Evolutionary conservation across 352 stramenopile species (phyloP).

Genomic region (Globisporangium alternatum): DNA sequence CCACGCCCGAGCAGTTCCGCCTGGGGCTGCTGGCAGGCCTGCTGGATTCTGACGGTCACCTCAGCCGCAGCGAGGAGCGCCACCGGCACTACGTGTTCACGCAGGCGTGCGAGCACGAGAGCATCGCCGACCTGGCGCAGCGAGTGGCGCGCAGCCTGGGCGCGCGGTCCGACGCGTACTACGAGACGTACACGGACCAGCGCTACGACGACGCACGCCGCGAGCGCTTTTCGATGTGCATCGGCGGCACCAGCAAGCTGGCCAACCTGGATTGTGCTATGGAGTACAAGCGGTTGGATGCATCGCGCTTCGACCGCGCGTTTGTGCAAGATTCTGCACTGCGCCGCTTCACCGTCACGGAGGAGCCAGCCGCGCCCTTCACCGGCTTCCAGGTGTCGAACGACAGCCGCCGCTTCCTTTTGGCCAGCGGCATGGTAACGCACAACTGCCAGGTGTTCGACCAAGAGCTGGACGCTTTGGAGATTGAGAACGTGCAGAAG

Average conservation of each 20-base stretch:
- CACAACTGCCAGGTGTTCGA: slow-evolving; percentile 95
- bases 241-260: slow-evolving; percentile 5
- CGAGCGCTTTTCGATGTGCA: slow-evolving; percentile 9
- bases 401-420: slow-evolving; percentile 20
- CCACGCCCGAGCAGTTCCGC: slow-evolving; percentile 9
- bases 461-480: slow-evolving; percentile 98
- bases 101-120: slow-evolving; percentile 8
- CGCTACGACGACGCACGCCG: slow-evolving; percentile 2
- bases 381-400: slow-evolving; percentile 17
- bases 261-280: slow-evolving; percentile 6
- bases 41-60: slow-evolving; percentile 6
- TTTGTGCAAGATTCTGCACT: slow-evolving; percentile 13
- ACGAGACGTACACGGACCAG: slow-evolving; percentile 6
- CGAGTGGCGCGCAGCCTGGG: slow-evolving; percentile 6
- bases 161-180: slow-evolving; percentile 6
- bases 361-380: slow-evolving; percentile 10
- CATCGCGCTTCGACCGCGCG: slow-evolving; percentile 6
- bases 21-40: slow-evolving; percentile 6
- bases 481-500: slow-evolving; percentile 99
- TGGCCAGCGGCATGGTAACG: slow-evolving; percentile 12
- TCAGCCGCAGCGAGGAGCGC: slow-evolving; percentile 4
- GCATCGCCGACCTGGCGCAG: slow-evolving; percentile 10
- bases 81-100: slow-evolving; percentile 8
- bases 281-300: slow-evolving; percentile 6
- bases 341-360: slow-evolving; percentile 6